Conservation (phyloP, 2,329 filamentous ascomycete genomes). For the Thermomyces lanuginosus region DNA sequence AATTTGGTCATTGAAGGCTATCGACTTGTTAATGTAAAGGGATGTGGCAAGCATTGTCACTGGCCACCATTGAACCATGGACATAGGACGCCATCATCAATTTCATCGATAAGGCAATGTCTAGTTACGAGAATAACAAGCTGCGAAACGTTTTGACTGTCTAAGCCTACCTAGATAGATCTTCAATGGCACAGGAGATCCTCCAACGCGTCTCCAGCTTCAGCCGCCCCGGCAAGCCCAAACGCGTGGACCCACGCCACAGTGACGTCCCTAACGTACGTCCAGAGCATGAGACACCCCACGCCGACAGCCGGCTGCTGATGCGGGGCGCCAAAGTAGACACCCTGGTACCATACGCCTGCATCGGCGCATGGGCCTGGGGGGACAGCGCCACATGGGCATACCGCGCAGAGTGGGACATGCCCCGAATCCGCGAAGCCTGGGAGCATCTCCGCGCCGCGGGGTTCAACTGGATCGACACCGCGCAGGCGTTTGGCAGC, state of each 20-base stretch:
- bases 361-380: slow-evolving; percentile 16
- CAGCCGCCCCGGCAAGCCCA: slow-evolving; percentile 8
- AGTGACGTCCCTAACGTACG: slow-evolving; percentile 12
- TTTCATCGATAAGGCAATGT: slow-evolving; percentile 4
- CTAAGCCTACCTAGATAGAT: slow-evolving; percentile 1
- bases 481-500: slow-evolving; percentile 28
- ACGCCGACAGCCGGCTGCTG: slow-evolving; percentile 10
- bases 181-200: slow-evolving; percentile 8
- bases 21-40: no score
- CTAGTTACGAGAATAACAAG: not conserved
- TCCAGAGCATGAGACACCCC: slow-evolving; percentile 8
- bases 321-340: slow-evolving; percentile 12
- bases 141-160: not conserved
- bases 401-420: slow-evolving; percentile 21
- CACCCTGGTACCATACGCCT: slow-evolving; percentile 13
- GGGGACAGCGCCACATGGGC: slow-evolving; percentile 16
- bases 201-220: slow-evolving; percentile 10
- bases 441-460: slow-evolving; percentile 23
- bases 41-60: no score
- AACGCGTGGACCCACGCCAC: slow-evolving; percentile 9
- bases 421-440: slow-evolving; percentile 20
- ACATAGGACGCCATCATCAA: no score
- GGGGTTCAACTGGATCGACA: slow-evolving; percentile 30
- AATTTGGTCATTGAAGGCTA: no score
- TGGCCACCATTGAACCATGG: no score